Percentiles rank a stretch among this genome's conserved stretches.
Conservation (phyloP, 208 protist genomes). For the Crithidia thermophila region DNA sequence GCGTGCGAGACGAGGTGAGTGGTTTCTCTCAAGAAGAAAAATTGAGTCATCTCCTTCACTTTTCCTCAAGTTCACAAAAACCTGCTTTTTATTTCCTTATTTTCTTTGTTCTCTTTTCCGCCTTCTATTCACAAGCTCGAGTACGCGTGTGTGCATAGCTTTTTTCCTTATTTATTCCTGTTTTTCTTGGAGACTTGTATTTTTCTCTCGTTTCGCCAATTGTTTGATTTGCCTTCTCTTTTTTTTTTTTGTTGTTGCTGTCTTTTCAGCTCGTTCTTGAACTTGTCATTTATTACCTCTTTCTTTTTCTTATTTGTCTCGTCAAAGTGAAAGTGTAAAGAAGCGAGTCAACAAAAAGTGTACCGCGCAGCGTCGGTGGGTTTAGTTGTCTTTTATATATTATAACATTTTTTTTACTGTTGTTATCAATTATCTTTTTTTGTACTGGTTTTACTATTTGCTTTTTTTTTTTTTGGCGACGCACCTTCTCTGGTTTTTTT, state of each 20-base stretch:
- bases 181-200: no score
- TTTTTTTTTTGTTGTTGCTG: not conserved
- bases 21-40: not conserved
- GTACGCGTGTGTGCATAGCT: not conserved
- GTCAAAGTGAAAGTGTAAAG: no score
- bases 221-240: not conserved
- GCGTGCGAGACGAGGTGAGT: no score
- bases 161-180: not conserved
- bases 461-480: not conserved
- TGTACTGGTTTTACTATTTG: not conserved
- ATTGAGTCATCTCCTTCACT: no score
- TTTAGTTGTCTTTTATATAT: no score
- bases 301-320: not conserved
- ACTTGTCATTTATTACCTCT: not conserved
- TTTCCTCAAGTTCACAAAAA: no score
- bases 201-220: not conserved
- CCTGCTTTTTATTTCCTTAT: not conserved
- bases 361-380: no score
- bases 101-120: not conserved
- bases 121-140: not conserved
- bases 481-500: not conserved
- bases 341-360: no score
- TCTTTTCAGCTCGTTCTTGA: not conserved
- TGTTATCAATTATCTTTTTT: no score
- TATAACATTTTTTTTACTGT: no score